Conservation (phyloP, 2,329 filamentous ascomycete genomes). For the Pestalotiopsis sp. region DNA sequence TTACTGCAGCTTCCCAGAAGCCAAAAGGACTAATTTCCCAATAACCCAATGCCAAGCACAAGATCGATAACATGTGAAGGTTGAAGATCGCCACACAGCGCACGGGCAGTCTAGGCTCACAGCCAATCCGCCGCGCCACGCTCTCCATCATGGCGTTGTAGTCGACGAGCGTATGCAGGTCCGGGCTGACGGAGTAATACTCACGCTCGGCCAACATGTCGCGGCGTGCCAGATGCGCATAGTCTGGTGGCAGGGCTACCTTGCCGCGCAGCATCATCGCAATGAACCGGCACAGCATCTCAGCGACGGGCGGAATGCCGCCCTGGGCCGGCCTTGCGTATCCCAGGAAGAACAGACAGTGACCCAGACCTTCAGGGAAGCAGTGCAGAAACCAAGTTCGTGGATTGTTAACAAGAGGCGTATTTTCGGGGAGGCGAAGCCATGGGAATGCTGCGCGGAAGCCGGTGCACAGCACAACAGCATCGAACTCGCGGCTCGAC, state of each 20-base stretch:
- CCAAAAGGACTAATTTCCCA: no score
- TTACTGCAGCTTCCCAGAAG: no score
- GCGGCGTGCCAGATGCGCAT: not conserved
- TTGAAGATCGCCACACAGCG: not conserved
- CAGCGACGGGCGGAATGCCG: not conserved
- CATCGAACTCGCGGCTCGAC: not conserved
- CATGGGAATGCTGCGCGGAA: not conserved
- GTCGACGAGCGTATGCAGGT: not conserved
- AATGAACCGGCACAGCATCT: not conserved
- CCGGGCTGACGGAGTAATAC: not conserved
- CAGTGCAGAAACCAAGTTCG: not conserved
- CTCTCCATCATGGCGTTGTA: not conserved
- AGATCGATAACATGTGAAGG: not conserved
- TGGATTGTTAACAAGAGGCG: not conserved
- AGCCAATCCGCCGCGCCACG: not conserved
- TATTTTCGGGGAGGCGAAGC: not conserved
- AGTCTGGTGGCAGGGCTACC: not conserved
- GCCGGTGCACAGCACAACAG: not conserved
- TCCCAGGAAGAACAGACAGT: not conserved
- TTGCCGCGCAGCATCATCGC: not conserved
- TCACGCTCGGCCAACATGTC: not conserved
- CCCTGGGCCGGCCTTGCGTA: not conserved
- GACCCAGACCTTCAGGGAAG: not conserved
- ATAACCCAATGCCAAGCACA: not conserved
- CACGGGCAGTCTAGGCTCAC: not conserved